Evolutionary conservation across 257 asterid genomes (phyloP), one percentile per base, ranked within the genome.

Genomic region (Solanum raphanifolium): DNA sequence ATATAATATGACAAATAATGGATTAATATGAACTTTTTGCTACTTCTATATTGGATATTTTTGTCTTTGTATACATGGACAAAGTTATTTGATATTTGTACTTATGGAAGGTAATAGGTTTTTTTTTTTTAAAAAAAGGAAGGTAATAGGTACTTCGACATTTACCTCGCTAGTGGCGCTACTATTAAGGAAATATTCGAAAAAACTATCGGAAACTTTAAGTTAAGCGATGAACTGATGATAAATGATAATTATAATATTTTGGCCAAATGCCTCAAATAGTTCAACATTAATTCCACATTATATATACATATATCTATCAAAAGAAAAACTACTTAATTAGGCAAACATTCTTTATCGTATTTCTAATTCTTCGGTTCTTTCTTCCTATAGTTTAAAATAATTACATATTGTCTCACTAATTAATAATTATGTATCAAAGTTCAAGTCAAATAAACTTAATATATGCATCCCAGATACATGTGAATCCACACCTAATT

Each of bases 141-240:
- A 69, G 12, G 23, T 69, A 69, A 15, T 34, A 69, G 1, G 11
- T 69, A 69, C 20, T 46, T 46, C 0, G 20, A 4, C 13, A 16
- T 69, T 36, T 7, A 31, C 5, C 39, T 21, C 13, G 0, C n/a
- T 52, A 52, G 62, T 18, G 62, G 4, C 0, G 4, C n/a, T 18
- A 1, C 9, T 52, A 52, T 18, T 52, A 52, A 52, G 62, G 16
- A 52, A 52, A 52, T 52, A 52, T 52, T 52, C 7, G 0, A 52
- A 52, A 0, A 52, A 0, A 0, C 7, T 52, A 16, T 0, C n/a
- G 9, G 0, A 52, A 52, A 52, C 62, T 52, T 52, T 52, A 52
- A 52, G 4, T 52, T 15, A 16, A 48, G 7, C 0, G 21, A 48
- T 48, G 23, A 48, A 13, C 58, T 13, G 58, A 46, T 46, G 55